Conservation (phyloP, 2,329 filamentous ascomycete genomes). For the Pseudonectria buxi region DNA sequence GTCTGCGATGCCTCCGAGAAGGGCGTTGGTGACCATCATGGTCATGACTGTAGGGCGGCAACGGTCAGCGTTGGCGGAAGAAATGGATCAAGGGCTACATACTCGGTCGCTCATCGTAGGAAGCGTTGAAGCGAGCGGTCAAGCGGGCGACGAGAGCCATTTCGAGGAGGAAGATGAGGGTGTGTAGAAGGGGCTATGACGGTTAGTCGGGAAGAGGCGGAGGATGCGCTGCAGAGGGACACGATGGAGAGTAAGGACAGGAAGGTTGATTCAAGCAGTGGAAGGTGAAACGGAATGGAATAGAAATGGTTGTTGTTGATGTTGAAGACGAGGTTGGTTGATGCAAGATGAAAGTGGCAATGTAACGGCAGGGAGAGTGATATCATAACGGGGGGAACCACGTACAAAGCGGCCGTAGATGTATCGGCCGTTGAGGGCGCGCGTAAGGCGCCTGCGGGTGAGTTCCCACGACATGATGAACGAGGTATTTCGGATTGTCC, state of each 20-base stretch:
- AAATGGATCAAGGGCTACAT: no score
- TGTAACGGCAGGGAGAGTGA: conserved; percentile 2
- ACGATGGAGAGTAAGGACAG: background rate
- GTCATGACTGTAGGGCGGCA: conserved; percentile 62
- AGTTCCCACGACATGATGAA: conserved; percentile 51
- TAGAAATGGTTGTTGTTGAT: conserved; percentile 1
- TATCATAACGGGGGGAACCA: conserved; percentile 18
- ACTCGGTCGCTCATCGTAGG: conserved; percentile 87
- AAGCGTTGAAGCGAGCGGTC: conserved; percentile 81
- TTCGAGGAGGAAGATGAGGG: conserved; percentile 78
- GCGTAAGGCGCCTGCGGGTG: conserved; percentile 52
- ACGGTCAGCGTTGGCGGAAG: conserved; percentile 1
- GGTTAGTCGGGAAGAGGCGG: conserved; percentile 14
- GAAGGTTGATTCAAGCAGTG: no score
- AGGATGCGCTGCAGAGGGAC: conserved; percentile 5
- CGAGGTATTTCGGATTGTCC: no score
- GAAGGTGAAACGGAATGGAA: background rate
- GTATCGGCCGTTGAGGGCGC: conserved; percentile 58
- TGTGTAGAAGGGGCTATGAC: conserved; percentile 75
- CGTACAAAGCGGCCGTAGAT: conserved; percentile 68
- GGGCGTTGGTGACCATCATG: conserved; percentile 98
- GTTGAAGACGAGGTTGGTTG: conserved; percentile 1
- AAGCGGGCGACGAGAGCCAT: conserved; percentile 80
- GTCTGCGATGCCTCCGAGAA: conserved; percentile 91
- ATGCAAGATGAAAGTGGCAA: background rate